Percentiles rank a stretch among this genome's conserved stretches.
These are phyloP conservation scores for Clarkia xantiana DNA, from an alignment of 345 rosid species.

Conservation along the genomic window DNA sequence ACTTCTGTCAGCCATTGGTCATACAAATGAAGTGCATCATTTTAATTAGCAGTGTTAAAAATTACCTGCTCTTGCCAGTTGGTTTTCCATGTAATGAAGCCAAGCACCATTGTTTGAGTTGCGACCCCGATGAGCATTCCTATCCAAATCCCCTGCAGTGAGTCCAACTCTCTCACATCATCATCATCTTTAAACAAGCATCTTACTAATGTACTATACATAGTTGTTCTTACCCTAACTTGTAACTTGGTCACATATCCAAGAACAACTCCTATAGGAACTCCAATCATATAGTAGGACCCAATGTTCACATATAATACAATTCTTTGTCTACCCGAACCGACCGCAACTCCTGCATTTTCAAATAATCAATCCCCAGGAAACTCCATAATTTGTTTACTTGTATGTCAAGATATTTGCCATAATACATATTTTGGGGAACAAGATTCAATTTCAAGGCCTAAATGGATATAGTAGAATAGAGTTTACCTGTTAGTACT, in stretches of 20 bases:
- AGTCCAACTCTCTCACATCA: no score
- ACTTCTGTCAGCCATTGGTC: neutral
- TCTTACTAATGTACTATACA: no score
- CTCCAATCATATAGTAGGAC: conserved; percentile 20
- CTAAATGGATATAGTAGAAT: neutral
- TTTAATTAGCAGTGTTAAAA: no score
- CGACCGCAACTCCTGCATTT: conserved; percentile 18
- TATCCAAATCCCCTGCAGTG: conserved; percentile 30
- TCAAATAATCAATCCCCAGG: no score
- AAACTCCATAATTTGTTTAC: no score
- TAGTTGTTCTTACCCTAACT: conserved; percentile 20
- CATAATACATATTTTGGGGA: no score
- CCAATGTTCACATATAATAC: conserved; percentile 20
- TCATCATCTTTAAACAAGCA: no score
- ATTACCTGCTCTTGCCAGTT: conserved; percentile 34
- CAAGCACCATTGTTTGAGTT: conserved; percentile 22
- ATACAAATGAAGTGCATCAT: neutral
- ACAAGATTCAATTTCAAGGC: neutral
- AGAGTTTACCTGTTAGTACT: conserved; percentile 9
- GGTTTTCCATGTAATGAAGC: conserved; percentile 21
- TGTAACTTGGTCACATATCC: conserved; percentile 17
- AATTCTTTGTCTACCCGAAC: conserved; percentile 16
- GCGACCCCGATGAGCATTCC: conserved; percentile 27
- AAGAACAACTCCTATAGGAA: conserved; percentile 22
- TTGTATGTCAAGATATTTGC: no score